These are phyloP conservation scores for Hypoxylon sp. DNA, from an alignment of 2,329 filamentous ascomycete species.

Conservation along the genomic window DNA sequence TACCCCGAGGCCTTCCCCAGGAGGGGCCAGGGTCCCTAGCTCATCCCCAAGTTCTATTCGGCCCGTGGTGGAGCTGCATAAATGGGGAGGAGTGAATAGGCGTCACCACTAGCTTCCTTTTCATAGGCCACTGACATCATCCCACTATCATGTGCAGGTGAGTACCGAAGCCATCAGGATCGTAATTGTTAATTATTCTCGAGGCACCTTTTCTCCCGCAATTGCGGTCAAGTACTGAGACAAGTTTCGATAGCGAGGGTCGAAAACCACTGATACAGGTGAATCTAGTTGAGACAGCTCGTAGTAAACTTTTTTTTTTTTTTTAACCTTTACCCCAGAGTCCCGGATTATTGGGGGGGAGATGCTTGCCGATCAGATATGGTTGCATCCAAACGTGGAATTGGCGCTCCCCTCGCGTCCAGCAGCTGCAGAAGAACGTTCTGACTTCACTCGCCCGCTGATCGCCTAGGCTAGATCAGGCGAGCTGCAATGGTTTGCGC, in stretches of 20 bases:
- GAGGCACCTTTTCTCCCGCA: slow-evolving; percentile 17
- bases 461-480: slow-evolving; percentile 34
- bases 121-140: slow-evolving; percentile 43
- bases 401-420: slow-evolving; percentile 27
- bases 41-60: slow-evolving; percentile 44
- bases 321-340: slow-evolving; percentile 38
- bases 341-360: slow-evolving; percentile 23
- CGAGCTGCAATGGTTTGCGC: slow-evolving; percentile 32
- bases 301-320: neutral
- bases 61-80: slow-evolving; percentile 41
- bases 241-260: slow-evolving; percentile 32
- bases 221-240: slow-evolving; percentile 24
- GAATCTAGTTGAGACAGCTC: slow-evolving; percentile 12
- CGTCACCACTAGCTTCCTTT: slow-evolving; percentile 30
- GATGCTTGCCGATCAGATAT: slow-evolving; percentile 29
- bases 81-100: slow-evolving; percentile 30
- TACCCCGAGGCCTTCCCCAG: slow-evolving; percentile 43
- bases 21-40: slow-evolving; percentile 28
- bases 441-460: slow-evolving; percentile 28
- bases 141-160: slow-evolving; percentile 34
- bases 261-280: slow-evolving; percentile 25
- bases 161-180: slow-evolving; percentile 22
- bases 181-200: slow-evolving; percentile 12
- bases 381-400: slow-evolving; percentile 40
- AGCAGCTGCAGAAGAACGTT: slow-evolving; percentile 29